Conservation (phyloP, 495 filamentous ascomycete species). For the Lichenothelia convexa region DNA sequence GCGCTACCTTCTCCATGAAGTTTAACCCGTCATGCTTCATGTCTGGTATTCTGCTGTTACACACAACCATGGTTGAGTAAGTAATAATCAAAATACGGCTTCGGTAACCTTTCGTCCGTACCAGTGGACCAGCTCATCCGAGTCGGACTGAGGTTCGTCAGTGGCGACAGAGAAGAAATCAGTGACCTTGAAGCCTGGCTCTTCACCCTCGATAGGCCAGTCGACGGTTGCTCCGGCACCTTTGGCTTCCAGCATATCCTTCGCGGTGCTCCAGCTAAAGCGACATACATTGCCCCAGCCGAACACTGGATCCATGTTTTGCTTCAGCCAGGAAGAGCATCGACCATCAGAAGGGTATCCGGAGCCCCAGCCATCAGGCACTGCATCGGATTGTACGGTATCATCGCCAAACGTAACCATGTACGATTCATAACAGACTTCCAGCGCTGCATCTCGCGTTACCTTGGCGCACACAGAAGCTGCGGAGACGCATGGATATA, state of each 20-base stretch:
- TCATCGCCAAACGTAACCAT: slow-evolving; percentile 1
- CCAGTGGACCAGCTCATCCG: slow-evolving; percentile 39
- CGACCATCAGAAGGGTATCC: slow-evolving; percentile 84
- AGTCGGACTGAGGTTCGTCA: slow-evolving; percentile 26
- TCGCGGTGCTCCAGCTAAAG: slow-evolving; percentile 90
- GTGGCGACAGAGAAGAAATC: slow-evolving; percentile 43
- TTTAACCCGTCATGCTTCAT: too few relatives aligned
- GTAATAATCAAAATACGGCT: slow-evolving; percentile 35
- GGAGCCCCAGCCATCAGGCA: slow-evolving; percentile 50
- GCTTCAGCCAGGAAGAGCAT: slow-evolving; percentile 62
- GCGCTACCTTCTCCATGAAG: too few relatives aligned
- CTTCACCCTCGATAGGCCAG: slow-evolving; percentile 63
- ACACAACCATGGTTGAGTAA: too few relatives aligned
- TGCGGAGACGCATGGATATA: slow-evolving; percentile 87
- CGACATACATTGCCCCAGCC: slow-evolving; percentile 86
- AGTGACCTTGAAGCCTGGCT: slow-evolving; percentile 44
- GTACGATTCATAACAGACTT: slow-evolving; percentile 44
- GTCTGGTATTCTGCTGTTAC: too few relatives aligned
- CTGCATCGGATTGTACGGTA: slow-evolving; percentile 6
- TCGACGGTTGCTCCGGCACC: slow-evolving; percentile 50
- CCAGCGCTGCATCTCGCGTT: slow-evolving; percentile 74
- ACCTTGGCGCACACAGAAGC: slow-evolving; percentile 93
- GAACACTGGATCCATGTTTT: slow-evolving; percentile 80
- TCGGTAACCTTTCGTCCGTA: slow-evolving; percentile 41
- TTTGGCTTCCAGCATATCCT: slow-evolving; percentile 66